Conservation (phyloP, 2,329 filamentous ascomycete genomes). For the Aspergillus sojae region DNA sequence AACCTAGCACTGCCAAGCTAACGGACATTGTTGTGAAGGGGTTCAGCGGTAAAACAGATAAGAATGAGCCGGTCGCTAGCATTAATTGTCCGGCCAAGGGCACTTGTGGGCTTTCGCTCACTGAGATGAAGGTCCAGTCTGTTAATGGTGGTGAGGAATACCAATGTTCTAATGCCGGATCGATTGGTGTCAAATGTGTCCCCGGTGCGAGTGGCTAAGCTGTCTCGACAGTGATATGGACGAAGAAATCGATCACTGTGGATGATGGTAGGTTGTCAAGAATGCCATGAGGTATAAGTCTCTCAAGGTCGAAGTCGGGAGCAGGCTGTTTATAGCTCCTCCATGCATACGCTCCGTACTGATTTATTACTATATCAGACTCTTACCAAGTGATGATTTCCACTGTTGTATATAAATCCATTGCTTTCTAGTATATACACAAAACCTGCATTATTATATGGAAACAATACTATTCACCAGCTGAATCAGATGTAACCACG, state of each 20-base stretch:
- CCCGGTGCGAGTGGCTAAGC: not conserved
- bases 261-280: too few species aligned
- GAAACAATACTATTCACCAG: not conserved
- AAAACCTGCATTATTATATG: not conserved
- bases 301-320: too few species aligned
- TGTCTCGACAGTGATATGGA: not conserved
- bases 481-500: not conserved
- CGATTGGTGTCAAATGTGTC: not conserved
- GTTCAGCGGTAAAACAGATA: not conserved
- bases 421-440: not conserved
- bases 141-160: not conserved
- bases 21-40: not conserved
- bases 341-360: too few species aligned
- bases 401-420: not conserved
- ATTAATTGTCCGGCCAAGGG: not conserved
- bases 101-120: not conserved
- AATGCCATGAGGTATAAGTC: too few species aligned
- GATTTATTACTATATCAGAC: too few species aligned
- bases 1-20: not conserved
- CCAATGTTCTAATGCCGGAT: not conserved
- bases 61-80: not conserved
- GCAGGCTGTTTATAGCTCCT: too few species aligned
- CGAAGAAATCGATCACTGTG: too few species aligned
- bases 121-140: constrained; percentile 1
- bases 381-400: too few species aligned